These are phyloP conservation scores for Phanerochaete carnosa DNA, from an alignment of 768 basidiomycete genomes.

Conservation along the genomic window DNA sequence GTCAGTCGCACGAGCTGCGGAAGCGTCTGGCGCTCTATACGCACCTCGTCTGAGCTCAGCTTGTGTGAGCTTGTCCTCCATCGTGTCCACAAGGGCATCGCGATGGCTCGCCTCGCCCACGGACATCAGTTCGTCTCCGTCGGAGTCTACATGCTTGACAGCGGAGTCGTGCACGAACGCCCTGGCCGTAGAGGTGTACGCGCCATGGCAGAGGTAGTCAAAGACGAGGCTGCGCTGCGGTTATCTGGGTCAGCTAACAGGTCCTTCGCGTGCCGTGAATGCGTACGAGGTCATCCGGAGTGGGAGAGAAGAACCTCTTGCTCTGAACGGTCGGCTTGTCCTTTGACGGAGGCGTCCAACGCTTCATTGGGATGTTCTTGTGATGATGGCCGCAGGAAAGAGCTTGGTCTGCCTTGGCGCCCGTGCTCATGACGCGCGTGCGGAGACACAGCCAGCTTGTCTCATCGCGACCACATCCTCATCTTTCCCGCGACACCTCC, in stretches of 20 bases:
- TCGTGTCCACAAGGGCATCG: constrained; percentile 34
- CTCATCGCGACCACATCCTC: not conserved
- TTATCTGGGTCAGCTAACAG: not conserved
- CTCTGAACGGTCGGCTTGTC: constrained; percentile 8
- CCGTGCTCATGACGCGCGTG: not conserved
- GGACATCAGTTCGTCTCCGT: constrained; percentile 61
- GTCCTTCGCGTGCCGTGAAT: not conserved
- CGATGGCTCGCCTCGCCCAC: constrained; percentile 20
- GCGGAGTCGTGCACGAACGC: constrained; percentile 65
- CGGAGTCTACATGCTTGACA: constrained; percentile 59
- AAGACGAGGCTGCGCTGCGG: constrained; percentile 65
- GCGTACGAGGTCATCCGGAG: constrained; percentile 14
- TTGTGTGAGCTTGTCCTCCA: constrained; percentile 33
- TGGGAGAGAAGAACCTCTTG: constrained; percentile 12
- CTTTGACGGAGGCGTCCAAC: constrained; percentile 13
- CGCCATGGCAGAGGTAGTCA: constrained; percentile 73
- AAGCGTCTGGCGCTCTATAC: constrained; percentile 11
- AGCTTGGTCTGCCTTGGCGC: not conserved
- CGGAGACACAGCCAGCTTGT: not conserved
- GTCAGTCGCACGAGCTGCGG: not conserved
- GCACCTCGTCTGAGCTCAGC: constrained; percentile 54
- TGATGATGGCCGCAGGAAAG: constrained; percentile 2
- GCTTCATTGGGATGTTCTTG: constrained; percentile 1
- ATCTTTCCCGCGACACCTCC: not conserved
- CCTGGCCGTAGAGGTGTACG: constrained; percentile 67